phyloP scores from a whole-genome alignment of 495 filamentous ascomycete species.

The Daldinia bambusicola region DNA sequence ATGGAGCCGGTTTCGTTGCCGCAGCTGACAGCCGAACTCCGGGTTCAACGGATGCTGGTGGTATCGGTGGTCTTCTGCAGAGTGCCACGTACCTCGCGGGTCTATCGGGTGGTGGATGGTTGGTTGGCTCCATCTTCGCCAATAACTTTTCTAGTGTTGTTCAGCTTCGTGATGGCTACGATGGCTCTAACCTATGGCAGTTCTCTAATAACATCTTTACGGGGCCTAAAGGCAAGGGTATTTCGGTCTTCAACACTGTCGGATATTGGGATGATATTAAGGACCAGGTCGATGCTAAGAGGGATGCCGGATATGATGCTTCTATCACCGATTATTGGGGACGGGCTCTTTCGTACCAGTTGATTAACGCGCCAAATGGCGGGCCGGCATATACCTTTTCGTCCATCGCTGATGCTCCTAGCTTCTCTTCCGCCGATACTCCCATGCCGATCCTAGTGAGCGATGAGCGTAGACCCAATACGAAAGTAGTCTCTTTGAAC shows the following conservation, averaged over 20 bases:
- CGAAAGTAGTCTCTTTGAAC: slow-evolving; percentile 73
- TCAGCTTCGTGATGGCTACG: slow-evolving; percentile 65
- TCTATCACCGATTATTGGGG: slow-evolving; percentile 91
- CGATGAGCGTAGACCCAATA: slow-evolving; percentile 75
- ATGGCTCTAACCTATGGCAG: slow-evolving; percentile 73
- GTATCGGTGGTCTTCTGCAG: slow-evolving; percentile 87
- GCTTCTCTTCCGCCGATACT: slow-evolving; percentile 74
- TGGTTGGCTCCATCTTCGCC: slow-evolving; percentile 83
- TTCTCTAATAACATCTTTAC: slow-evolving; percentile 79
- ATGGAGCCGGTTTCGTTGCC: slow-evolving; percentile 85
- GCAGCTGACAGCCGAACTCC: slow-evolving; percentile 83
- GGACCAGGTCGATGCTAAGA: slow-evolving; percentile 71
- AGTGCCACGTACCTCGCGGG: slow-evolving; percentile 85
- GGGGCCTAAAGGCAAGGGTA: slow-evolving; percentile 53
- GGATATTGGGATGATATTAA: slow-evolving; percentile 75
- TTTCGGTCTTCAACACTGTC: slow-evolving; percentile 55
- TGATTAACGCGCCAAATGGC: slow-evolving; percentile 80
- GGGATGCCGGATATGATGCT: slow-evolving; percentile 74
- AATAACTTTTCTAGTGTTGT: slow-evolving; percentile 90
- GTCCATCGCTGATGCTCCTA: slow-evolving; percentile 75
- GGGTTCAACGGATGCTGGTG: slow-evolving; percentile 71
- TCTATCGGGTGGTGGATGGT: slow-evolving; percentile 88
- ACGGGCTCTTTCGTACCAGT: slow-evolving; percentile 82
- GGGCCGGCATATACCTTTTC: slow-evolving; percentile 87
- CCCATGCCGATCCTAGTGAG: slow-evolving; percentile 88